These are phyloP conservation scores for Beauveria sp. DNA, from an alignment of 2,329 filamentous ascomycete genomes.

Conservation along the genomic window DNA sequence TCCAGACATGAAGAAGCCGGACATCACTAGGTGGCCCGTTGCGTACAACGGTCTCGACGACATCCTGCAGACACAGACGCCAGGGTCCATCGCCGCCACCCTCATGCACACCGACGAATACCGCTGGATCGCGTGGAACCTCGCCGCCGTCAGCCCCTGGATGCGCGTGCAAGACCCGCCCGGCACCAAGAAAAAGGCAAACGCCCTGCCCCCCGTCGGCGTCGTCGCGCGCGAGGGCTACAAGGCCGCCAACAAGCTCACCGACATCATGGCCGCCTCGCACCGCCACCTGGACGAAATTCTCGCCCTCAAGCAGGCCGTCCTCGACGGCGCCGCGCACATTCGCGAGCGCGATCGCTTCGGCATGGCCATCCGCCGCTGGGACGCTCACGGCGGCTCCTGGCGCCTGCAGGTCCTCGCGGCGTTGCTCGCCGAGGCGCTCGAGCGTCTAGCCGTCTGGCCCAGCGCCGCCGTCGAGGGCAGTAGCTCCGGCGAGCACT, in stretches of 20 bases:
- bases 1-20: slow-evolving; percentile 44
- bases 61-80: slow-evolving; percentile 36
- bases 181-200: slow-evolving; percentile 38
- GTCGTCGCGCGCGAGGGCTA: slow-evolving; percentile 67
- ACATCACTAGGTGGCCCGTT: slow-evolving; percentile 51
- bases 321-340: slow-evolving; percentile 37
- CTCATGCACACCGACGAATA: slow-evolving; percentile 59
- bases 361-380: slow-evolving; percentile 66
- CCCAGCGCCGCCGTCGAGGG: slow-evolving; percentile 12
- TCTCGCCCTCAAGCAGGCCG: slow-evolving; percentile 49
- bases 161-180: slow-evolving; percentile 38
- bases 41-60: slow-evolving; percentile 57
- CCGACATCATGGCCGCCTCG: slow-evolving; percentile 58
- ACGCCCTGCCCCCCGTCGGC: slow-evolving; percentile 40
- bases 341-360: slow-evolving; percentile 52
- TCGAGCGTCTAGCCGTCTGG: slow-evolving; percentile 31
- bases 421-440: slow-evolving; percentile 57
- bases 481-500: not conserved
- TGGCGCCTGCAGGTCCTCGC: slow-evolving; percentile 69
- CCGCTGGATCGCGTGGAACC: slow-evolving; percentile 66
- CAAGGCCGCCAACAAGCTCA: slow-evolving; percentile 69
- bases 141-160: slow-evolving; percentile 72
- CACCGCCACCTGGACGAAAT: slow-evolving; percentile 58
- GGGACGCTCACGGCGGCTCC: slow-evolving; percentile 54
- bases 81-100: slow-evolving; percentile 40